phyloP scores from a whole-genome alignment of 768 basidiomycete genomes.

The Dentipellis sp. region DNA sequence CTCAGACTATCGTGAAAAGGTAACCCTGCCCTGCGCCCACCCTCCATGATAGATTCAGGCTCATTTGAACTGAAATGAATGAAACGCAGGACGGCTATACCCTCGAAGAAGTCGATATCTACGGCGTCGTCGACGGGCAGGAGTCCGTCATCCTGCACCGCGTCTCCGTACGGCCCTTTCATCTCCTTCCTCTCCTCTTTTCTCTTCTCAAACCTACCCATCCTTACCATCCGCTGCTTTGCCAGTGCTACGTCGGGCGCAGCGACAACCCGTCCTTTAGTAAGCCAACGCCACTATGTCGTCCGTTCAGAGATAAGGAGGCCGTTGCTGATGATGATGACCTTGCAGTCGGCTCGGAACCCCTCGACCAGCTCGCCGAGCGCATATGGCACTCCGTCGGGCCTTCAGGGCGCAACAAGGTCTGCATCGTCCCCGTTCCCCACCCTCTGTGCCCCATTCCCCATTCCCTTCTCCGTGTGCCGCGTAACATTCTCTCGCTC shows the following conservation, averaged over 20 bases:
- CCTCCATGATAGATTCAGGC: not conserved
- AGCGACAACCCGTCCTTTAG: slow-evolving; percentile 86
- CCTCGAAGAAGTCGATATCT: slow-evolving; percentile 67
- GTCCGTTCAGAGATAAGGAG: too few species aligned
- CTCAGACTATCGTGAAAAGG: slow-evolving; percentile 79
- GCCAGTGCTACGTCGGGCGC: slow-evolving; percentile 78
- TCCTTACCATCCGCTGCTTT: not conserved
- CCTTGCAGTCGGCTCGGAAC: slow-evolving; percentile 69
- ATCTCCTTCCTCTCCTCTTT: slow-evolving; percentile 25
- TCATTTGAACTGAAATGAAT: not conserved
- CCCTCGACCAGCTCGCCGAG: slow-evolving; percentile 55
- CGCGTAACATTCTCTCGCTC: too few species aligned
- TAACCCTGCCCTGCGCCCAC: slow-evolving; percentile 12
- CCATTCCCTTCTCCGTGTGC: too few species aligned
- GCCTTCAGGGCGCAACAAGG: slow-evolving; percentile 89
- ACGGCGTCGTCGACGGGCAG: slow-evolving; percentile 42
- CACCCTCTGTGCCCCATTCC: not conserved
- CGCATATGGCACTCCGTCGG: slow-evolving; percentile 70
- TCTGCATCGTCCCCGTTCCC: slow-evolving; percentile 16
- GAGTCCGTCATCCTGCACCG: slow-evolving; percentile 49
- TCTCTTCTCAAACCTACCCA: slow-evolving; percentile 2
- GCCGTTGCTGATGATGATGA: too few species aligned
- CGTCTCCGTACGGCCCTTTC: slow-evolving; percentile 37
- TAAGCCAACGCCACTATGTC: slow-evolving; percentile 24
- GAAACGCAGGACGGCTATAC: slow-evolving; percentile 78